phyloP scores from a whole-genome alignment of 306 rosid species.

The Purshia tridentata region DNA sequence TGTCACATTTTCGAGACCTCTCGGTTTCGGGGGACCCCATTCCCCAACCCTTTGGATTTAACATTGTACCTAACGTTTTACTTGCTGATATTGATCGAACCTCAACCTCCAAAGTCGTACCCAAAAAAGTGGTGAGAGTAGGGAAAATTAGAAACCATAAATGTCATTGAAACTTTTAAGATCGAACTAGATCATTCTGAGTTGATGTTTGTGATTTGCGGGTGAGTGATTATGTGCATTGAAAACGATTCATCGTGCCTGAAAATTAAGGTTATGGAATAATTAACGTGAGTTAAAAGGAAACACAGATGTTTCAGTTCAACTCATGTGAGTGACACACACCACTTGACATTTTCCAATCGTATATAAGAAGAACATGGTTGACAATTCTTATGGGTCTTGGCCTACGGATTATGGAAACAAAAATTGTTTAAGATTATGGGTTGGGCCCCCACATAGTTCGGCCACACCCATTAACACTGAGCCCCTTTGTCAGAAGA shows the following conservation, averaged over 20 bases:
- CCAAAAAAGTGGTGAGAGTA: background rate
- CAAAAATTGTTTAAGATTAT: too few species aligned
- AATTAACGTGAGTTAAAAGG: background rate
- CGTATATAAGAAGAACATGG: background rate
- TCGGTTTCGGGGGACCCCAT: slow-evolving; percentile 32
- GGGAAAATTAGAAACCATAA: background rate
- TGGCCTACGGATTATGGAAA: background rate
- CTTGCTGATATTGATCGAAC: background rate
- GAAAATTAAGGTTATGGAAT: background rate
- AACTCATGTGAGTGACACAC: background rate
- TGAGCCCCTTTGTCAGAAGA: background rate
- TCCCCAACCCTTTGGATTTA: slow-evolving; percentile 27
- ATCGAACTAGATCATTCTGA: background rate
- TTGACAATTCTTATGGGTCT: background rate
- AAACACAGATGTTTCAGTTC: background rate
- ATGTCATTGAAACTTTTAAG: background rate
- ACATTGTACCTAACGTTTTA: slow-evolving; percentile 37
- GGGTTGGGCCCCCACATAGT: background rate
- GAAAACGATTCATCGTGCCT: background rate
- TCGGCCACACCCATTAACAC: background rate
- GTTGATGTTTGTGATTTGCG: background rate
- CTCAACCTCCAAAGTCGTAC: background rate
- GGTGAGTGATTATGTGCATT: background rate
- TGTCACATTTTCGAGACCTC: slow-evolving; percentile 25
- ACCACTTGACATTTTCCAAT: too few species aligned